Evolutionary conservation across 805 yeast genomes (phyloP).

Genomic region (Cyberlindnera suaveolens): DNA sequence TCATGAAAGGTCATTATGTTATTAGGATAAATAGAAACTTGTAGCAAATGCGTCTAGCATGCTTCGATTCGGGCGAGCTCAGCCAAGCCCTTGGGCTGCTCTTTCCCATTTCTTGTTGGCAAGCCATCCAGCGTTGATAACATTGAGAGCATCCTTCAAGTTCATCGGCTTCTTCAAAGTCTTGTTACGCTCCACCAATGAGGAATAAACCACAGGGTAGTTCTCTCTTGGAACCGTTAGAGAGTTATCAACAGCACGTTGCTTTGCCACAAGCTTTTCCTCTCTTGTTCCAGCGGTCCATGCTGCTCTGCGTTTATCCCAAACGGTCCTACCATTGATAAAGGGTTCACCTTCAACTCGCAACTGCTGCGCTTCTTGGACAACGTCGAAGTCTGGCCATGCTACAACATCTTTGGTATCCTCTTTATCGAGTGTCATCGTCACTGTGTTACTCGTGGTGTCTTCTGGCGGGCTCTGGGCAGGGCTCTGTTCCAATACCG

Average conservation of each 20-base stretch:
- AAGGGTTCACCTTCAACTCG: constrained; percentile 29
- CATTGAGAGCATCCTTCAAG: constrained; percentile 61
- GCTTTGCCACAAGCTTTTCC: constrained; percentile 12
- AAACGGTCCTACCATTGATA: constrained; percentile 50
- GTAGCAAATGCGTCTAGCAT: too few relatives aligned
- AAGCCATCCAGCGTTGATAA: constrained; percentile 82
- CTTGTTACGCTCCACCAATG: constrained; percentile 64
- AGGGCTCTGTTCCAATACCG: constrained; percentile 22
- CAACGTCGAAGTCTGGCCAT: constrained; percentile 26
- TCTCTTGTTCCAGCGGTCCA: constrained; percentile 50
- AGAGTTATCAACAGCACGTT: constrained; percentile 17
- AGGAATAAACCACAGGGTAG: constrained; percentile 58
- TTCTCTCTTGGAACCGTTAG: constrained; percentile 39
- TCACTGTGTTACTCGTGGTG: background rate
- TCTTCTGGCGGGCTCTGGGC: background rate
- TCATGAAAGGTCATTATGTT: constrained; percentile 2
- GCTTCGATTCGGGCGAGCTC: background rate
- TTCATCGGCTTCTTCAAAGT: constrained; percentile 66
- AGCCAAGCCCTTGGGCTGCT: constrained; percentile 33
- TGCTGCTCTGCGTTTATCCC: constrained; percentile 61
- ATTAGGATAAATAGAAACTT: background rate
- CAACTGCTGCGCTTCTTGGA: constrained; percentile 19
- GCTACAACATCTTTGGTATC: constrained; percentile 1
- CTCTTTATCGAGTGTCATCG: constrained; percentile 5
- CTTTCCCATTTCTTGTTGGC: constrained; percentile 69